Conservation (phyloP, 768 basidiomycete genomes). For the Fomitopsis pulvina region DNA sequence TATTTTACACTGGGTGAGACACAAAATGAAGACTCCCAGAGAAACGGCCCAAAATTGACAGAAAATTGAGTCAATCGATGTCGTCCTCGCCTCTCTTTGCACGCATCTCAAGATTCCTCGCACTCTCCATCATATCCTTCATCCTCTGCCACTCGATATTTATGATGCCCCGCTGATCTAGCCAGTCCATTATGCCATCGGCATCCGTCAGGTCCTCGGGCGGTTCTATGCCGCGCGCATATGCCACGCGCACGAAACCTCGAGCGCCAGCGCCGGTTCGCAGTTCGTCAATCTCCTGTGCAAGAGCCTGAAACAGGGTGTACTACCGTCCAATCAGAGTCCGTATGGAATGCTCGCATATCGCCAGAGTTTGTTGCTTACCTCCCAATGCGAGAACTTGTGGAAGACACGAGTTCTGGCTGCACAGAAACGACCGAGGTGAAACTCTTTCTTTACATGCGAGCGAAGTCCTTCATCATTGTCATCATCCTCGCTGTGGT, state of each 20-base stretch:
- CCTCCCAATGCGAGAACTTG: conserved; percentile 80
- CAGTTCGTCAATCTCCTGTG: conserved; percentile 51
- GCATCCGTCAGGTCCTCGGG: conserved; percentile 65
- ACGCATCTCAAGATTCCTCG: conserved; percentile 53
- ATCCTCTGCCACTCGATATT: conserved; percentile 65
- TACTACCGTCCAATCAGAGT: conserved; percentile 35
- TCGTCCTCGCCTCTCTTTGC: conserved; percentile 41
- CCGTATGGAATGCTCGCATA: not conserved
- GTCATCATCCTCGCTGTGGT: conserved; percentile 19
- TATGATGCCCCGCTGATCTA: conserved; percentile 63
- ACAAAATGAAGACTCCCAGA: not conserved
- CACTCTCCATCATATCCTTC: conserved; percentile 68
- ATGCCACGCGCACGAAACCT: conserved; percentile 53
- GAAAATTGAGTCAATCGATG: not conserved
- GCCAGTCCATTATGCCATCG: conserved; percentile 79
- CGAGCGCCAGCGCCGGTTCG: conserved; percentile 30
- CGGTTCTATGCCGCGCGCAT: conserved; percentile 44
- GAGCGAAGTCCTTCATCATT: too few relatives aligned
- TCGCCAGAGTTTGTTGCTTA: too few relatives aligned
- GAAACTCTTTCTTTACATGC: conserved; percentile 33
- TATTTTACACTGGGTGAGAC: too few relatives aligned
- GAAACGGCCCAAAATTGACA: not conserved
- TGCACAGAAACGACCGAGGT: conserved; percentile 79
- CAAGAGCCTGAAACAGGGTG: conserved; percentile 53
- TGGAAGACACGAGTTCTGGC: conserved; percentile 62